Evolutionary conservation across 192 early-diverging fungal genomes (phyloP).

Genomic region (Gaertneriomyces semiglobifer): DNA sequence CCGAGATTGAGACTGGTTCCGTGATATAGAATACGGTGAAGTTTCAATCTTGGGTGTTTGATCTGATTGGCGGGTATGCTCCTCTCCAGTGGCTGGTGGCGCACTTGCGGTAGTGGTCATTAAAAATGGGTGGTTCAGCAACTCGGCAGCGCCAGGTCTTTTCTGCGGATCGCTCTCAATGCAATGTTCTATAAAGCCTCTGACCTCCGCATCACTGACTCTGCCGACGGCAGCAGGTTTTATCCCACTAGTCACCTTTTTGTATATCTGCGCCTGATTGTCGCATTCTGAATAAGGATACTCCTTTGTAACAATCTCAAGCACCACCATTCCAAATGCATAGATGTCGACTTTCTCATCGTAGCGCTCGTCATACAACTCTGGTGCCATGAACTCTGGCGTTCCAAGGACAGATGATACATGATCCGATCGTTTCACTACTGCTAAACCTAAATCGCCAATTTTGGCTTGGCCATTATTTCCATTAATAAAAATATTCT

Average conservation of each 20-base stretch:
- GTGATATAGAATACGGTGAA: background rate
- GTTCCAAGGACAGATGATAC: slow-evolving; percentile 70
- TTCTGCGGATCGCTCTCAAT: slow-evolving; percentile 49
- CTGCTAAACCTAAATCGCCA: slow-evolving; percentile 77
- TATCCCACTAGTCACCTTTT: slow-evolving; percentile 70
- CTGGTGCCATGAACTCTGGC: slow-evolving; percentile 89
- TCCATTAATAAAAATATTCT: slow-evolving; percentile 88
- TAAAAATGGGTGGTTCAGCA: slow-evolving; percentile 48
- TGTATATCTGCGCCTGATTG: slow-evolving; percentile 82
- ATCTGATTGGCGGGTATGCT: slow-evolving; percentile 1
- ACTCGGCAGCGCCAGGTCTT: slow-evolving; percentile 47
- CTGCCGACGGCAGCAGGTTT: slow-evolving; percentile 66
- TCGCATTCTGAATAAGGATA: slow-evolving; percentile 84
- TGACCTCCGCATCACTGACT: slow-evolving; percentile 61
- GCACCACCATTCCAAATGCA: slow-evolving; percentile 77
- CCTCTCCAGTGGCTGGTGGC: background rate
- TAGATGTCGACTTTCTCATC: slow-evolving; percentile 87
- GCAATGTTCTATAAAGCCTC: slow-evolving; percentile 67
- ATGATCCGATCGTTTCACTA: slow-evolving; percentile 62
- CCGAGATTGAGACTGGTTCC: background rate
- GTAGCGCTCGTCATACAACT: slow-evolving; percentile 85
- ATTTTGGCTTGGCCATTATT: slow-evolving; percentile 85
- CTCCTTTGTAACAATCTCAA: slow-evolving; percentile 68
- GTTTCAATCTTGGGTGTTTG: slow-evolving; percentile 5
- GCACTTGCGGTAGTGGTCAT: slow-evolving; percentile 9